phyloP scores from a whole-genome alignment of 495 filamentous ascomycete species.

The Coniosporium apollinis region DNA sequence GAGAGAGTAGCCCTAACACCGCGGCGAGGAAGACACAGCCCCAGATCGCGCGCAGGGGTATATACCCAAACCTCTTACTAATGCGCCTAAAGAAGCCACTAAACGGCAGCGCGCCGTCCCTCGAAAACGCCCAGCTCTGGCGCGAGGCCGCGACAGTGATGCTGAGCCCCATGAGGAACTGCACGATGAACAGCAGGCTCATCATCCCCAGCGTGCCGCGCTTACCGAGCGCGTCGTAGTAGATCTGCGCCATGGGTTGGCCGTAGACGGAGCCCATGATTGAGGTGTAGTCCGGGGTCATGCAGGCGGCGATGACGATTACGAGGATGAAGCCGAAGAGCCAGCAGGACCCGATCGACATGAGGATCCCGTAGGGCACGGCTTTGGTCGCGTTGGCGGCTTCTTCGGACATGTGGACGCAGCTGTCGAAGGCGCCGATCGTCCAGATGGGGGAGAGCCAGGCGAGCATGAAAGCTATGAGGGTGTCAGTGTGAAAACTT shows the following conservation, averaged over 20 bases:
- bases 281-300: constrained; percentile 27
- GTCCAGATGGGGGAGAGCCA: constrained; percentile 56
- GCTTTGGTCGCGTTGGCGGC: constrained; percentile 44
- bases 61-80: constrained; percentile 38
- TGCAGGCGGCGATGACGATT: constrained; percentile 35
- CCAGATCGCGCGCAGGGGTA: constrained; percentile 46
- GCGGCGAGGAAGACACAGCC: constrained; percentile 35
- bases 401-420: constrained; percentile 42
- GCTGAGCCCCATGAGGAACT: constrained; percentile 37
- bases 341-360: constrained; percentile 36
- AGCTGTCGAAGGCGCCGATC: constrained; percentile 33
- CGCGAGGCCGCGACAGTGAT: constrained; percentile 39
- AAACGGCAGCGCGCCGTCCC: constrained; percentile 44
- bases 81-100: constrained; percentile 43
- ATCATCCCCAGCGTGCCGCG: constrained; percentile 37
- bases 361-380: constrained; percentile 45
- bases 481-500: no score
- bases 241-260: constrained; percentile 41
- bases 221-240: constrained; percentile 38
- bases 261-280: constrained; percentile 27
- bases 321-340: constrained; percentile 33
- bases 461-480: constrained; percentile 46
- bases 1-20: constrained; percentile 39
- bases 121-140: constrained; percentile 44
- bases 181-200: constrained; percentile 35